A percentile compares a stretch with the other conserved stretches of the same genome.
phyloP scores from a whole-genome alignment of 306 rosid species.

The Mucuna pruriens region DNA sequence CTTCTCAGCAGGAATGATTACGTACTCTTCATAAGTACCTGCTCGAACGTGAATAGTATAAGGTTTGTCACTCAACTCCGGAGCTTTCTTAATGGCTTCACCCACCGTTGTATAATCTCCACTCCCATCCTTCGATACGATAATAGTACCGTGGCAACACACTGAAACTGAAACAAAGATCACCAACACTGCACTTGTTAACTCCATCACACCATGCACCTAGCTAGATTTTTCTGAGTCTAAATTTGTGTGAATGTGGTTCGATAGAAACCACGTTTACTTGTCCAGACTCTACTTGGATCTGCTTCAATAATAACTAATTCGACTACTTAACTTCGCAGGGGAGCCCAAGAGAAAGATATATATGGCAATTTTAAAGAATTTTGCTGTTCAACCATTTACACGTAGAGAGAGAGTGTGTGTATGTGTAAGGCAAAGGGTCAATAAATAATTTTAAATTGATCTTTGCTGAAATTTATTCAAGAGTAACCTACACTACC shows the following conservation, averaged over 20 bases:
- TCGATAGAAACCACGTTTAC: conserved; percentile 5
- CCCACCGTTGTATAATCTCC: conserved; percentile 41
- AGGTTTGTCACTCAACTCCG: not conserved
- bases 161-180: conserved; percentile 2
- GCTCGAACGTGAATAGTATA: conserved; percentile 37
- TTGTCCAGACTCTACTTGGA: not conserved
- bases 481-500: not conserved
- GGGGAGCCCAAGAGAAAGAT: not conserved
- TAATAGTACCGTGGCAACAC: not conserved
- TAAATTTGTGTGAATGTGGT: not conserved
- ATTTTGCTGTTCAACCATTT: not conserved
- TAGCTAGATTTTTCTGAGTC: not conserved
- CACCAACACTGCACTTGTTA: not conserved
- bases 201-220: not conserved
- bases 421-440: not conserved
- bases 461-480: not conserved
- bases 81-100: conserved; percentile 46
- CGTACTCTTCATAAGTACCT: conserved; percentile 44
- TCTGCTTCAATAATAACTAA: not conserved
- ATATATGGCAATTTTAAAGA: not conserved
- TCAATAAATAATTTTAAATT: not conserved
- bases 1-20: conserved; percentile 34
- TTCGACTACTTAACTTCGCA: not conserved
- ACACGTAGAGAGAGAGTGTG: not conserved
- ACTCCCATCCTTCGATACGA: conserved; percentile 43